Percentiles rank a stretch among this genome's conserved stretches.
Evolutionary conservation across 2,329 filamentous ascomycete species (phyloP).

Genomic region (Elsinoe ampelina): DNA sequence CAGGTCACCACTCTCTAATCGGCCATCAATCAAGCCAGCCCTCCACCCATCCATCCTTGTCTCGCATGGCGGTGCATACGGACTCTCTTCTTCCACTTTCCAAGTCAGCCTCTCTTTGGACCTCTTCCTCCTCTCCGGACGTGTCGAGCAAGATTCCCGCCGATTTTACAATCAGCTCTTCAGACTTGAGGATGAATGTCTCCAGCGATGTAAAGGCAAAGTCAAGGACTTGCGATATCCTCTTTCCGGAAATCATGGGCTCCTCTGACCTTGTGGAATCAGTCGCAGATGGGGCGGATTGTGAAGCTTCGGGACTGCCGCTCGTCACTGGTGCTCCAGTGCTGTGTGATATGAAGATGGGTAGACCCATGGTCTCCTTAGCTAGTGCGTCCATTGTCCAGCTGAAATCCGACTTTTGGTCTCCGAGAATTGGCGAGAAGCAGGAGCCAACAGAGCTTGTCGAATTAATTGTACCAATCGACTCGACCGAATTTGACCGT

Average conservation of each 20-base stretch:
- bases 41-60: slow-evolving; percentile 13
- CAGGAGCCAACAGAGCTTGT: background rate
- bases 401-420: background rate
- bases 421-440: background rate
- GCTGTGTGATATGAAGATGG: slow-evolving; percentile 11
- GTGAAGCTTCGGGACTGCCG: background rate
- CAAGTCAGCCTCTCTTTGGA: background rate
- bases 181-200: background rate
- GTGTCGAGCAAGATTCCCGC: background rate
- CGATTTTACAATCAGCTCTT: slow-evolving; percentile 7
- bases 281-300: background rate
- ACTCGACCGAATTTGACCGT: slow-evolving; percentile 1
- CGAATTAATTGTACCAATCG: background rate
- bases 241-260: slow-evolving; percentile 1
- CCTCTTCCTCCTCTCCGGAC: background rate
- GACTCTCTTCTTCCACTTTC: background rate
- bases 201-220: slow-evolving; percentile 12
- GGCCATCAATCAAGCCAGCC: slow-evolving; percentile 12
- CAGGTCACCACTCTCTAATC: background rate
- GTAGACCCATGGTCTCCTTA: slow-evolving; percentile 14
- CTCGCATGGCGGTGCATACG: background rate
- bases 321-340: background rate
- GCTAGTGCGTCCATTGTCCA: slow-evolving; percentile 9
- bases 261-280: background rate
- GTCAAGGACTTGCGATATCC: slow-evolving; percentile 3